Evolutionary conservation across 805 yeast species (phyloP).

Genomic region (Metschnikowia kunwiensis): DNA sequence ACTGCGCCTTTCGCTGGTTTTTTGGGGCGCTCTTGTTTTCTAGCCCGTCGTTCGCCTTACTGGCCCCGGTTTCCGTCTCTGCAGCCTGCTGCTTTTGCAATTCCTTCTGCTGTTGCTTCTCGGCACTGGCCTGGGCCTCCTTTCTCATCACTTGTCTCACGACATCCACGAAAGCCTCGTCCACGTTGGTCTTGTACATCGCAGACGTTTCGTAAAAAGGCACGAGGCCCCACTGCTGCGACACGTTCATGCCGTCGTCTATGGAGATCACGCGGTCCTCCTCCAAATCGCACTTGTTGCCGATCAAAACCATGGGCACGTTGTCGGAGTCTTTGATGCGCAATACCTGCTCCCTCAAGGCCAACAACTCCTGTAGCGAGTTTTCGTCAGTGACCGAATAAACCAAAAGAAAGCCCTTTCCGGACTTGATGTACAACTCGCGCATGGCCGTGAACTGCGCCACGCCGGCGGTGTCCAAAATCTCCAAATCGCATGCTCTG

Average conservation of each 20-base stretch:
- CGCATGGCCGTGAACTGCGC: slow-evolving; percentile 96
- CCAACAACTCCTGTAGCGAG: slow-evolving; percentile 72
- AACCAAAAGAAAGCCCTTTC: slow-evolving; percentile 66
- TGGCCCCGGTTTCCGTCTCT: slow-evolving; percentile 3
- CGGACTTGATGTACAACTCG: slow-evolving; percentile 80
- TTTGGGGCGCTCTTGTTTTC: slow-evolving; percentile 11
- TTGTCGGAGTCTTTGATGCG: slow-evolving; percentile 72
- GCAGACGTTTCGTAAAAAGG: slow-evolving; percentile 95
- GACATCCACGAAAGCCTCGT: slow-evolving; percentile 84
- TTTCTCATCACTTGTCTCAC: slow-evolving; percentile 86
- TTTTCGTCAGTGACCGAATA: slow-evolving; percentile 59
- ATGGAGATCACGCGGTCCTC: slow-evolving; percentile 72
- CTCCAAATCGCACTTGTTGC: slow-evolving; percentile 84
- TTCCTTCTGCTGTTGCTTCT: slow-evolving; percentile 44
- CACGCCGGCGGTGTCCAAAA: slow-evolving; percentile 60
- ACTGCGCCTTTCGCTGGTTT: slow-evolving; percentile 14
- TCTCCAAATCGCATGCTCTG: slow-evolving; percentile 78
- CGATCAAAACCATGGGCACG: slow-evolving; percentile 88
- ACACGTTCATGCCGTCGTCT: slow-evolving; percentile 78
- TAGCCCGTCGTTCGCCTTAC: slow-evolving; percentile 5
- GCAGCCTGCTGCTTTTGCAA: slow-evolving; percentile 37
- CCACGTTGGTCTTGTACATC: slow-evolving; percentile 83
- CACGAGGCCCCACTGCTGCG: slow-evolving; percentile 82
- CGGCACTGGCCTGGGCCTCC: slow-evolving; percentile 49
- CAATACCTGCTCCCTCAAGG: slow-evolving; percentile 78